Percentiles rank a stretch among this genome's conserved stretches.
Evolutionary conservation across 495 filamentous ascomycete genomes (phyloP).

Genomic region (Annulohypoxylon nitens): DNA sequence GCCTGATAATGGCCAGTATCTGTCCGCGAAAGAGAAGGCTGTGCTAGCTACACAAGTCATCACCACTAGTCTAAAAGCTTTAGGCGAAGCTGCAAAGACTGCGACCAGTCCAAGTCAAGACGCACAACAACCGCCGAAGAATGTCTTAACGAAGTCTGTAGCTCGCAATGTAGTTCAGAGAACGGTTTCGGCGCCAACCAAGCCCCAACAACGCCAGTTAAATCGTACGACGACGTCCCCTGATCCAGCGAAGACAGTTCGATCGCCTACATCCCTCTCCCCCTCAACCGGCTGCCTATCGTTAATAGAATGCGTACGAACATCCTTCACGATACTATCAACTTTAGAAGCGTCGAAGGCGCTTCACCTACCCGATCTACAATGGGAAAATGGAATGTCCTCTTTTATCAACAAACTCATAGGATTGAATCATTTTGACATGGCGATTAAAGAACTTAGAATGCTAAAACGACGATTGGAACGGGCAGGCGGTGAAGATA

Average conservation of each 20-base stretch:
- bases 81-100: conserved; percentile 78
- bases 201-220: conserved; percentile 65
- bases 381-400: conserved; percentile 87
- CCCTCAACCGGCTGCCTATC: conserved; percentile 55
- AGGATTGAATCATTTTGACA: conserved; percentile 76
- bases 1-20: conserved; percentile 49
- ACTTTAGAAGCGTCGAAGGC: conserved; percentile 64
- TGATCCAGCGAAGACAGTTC: conserved; percentile 32
- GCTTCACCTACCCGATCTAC: conserved; percentile 70
- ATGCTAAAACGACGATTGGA: conserved; percentile 74
- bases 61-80: conserved; percentile 78
- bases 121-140: conserved; percentile 48
- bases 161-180: conserved; percentile 57
- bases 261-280: conserved; percentile 7
- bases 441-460: conserved; percentile 82
- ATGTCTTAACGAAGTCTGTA: conserved; percentile 53
- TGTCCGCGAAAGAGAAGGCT: conserved; percentile 72
- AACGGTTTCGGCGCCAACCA: conserved; percentile 62
- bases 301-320: conserved; percentile 79
- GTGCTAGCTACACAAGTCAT: conserved; percentile 85
- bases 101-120: conserved; percentile 42
- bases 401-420: conserved; percentile 80
- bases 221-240: conserved; percentile 67
- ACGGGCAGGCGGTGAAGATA: conserved; percentile 50
- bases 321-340: conserved; percentile 78